phyloP scores from a whole-genome alignment of 352 stramenopile species.

The Globisporangium splendens region DNA sequence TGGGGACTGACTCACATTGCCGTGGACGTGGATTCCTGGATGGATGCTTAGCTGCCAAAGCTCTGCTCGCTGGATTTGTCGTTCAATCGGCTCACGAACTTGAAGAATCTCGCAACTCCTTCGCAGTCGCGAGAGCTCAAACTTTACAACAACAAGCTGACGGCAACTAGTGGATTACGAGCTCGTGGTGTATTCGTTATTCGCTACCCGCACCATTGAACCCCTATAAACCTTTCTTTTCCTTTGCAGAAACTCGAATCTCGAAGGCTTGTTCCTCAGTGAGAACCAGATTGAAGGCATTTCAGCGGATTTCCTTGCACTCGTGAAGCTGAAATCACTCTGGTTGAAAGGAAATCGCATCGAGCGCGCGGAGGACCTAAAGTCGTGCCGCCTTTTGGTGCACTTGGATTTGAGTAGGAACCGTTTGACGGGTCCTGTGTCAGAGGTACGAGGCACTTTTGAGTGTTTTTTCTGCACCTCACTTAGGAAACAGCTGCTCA shows the following conservation, averaged over 20 bases:
- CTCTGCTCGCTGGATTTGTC: slow-evolving; percentile 75
- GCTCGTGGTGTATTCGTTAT: too few relatives aligned
- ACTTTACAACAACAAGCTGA: slow-evolving; percentile 80
- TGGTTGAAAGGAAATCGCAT: slow-evolving; percentile 71
- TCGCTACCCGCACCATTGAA: too few relatives aligned
- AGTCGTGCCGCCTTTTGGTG: slow-evolving; percentile 47
- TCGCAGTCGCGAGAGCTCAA: slow-evolving; percentile 72
- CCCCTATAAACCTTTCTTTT: too few relatives aligned
- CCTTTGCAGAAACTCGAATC: slow-evolving; percentile 43
- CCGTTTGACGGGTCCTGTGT: slow-evolving; percentile 29
- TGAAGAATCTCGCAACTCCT: slow-evolving; percentile 57
- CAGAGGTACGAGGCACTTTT: slow-evolving; percentile 27
- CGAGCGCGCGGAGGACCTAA: slow-evolving; percentile 40
- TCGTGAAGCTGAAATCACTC: slow-evolving; percentile 68
- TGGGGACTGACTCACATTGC: too few relatives aligned
- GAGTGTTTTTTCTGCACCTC: not conserved
- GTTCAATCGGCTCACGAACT: slow-evolving; percentile 61
- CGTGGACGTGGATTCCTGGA: too few relatives aligned
- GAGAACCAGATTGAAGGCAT: too few relatives aligned
- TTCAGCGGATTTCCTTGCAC: slow-evolving; percentile 14
- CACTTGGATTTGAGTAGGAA: slow-evolving; percentile 73
- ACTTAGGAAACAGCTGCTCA: too few relatives aligned
- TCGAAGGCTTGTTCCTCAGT: slow-evolving; percentile 26
- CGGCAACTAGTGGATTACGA: slow-evolving; percentile 42
- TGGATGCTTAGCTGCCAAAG: slow-evolving; percentile 45